Base-by-base conservation (phyloP, 225 moss, liverwort and hornwort species). In the Asterella californica region DNA sequence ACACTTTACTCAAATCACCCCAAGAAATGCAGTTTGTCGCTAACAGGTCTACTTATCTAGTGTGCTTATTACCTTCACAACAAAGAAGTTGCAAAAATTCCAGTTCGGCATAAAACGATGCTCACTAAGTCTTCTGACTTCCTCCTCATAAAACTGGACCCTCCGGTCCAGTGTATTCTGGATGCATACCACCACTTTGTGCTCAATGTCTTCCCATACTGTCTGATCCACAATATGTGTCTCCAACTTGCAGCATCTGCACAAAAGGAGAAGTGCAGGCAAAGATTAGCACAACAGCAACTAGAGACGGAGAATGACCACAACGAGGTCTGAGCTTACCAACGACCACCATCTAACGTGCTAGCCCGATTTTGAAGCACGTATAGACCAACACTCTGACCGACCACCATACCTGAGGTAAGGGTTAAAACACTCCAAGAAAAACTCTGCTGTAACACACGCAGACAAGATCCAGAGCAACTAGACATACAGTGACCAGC, bases 171-270 rank as follows among this genome's bases (percentile, higher is more conserved):
- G 87, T 32, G 99, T 93, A 68, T 88, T 86, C 18, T 94, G 92
- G 47, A 99, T 90, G 85, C 99, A 99, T 57, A 95, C 99, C 83
- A 99, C 88, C 61, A 95, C 88, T 87, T 99, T 99, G 67, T 84
- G 76, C 61, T 93, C 99, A 78, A 99, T 89, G 50, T 99, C 99
- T 85, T 93, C 99, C 99, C 95, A 99, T 57, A 86, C 84, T 60
- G 89, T 82, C 71, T 88, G 76, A 87, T 99, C 99, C 55, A 83
- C 72, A 71, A 86, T 81, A 81, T 89, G 82, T 65, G 90, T 81
- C 68, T 99, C 99, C 87, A 95, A 84, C 84, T 87, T 95, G 88
- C 99, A 99, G 89, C 99, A 99, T 82, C 99, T 99, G 86, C 66
- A 34, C 29, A 67, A 34, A 24, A 74, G 15, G 10, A 64, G 66